Evolutionary conservation across 805 yeast species (phyloP).

Genomic region (Wilhelminamyces savonicus): DNA sequence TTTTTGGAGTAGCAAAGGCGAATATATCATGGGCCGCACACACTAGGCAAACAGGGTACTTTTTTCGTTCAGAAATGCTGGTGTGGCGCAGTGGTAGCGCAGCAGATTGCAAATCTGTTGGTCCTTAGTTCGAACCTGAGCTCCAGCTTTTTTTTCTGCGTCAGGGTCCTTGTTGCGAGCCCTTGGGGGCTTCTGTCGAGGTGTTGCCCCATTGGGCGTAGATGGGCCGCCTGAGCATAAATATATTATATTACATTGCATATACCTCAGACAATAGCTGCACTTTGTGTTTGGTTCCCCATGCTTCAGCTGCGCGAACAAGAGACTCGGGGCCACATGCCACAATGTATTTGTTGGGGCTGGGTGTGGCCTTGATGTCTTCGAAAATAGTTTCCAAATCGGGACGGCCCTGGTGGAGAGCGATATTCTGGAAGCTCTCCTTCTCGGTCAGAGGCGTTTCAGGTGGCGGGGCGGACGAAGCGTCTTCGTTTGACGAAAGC

Average conservation of each 20-base stretch:
- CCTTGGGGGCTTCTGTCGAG: too few species aligned
- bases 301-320: conserved; percentile 29
- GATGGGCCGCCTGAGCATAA: too few species aligned
- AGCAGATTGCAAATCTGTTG: conserved; percentile 98
- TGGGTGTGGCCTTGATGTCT: conserved; percentile 19
- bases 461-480: too few species aligned
- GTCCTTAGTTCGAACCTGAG: conserved; percentile 97
- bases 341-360: conserved; percentile 44
- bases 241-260: conserved; percentile 19
- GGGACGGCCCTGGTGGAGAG: conserved; percentile 43
- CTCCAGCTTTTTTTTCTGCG: conserved; percentile 53
- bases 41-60: too few species aligned
- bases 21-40: too few species aligned
- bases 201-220: too few species aligned
- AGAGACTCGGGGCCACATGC: conserved; percentile 54
- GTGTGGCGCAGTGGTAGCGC: conserved; percentile 98
- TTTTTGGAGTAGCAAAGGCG: too few species aligned
- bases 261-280: conserved; percentile 41
- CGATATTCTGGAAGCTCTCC: too few species aligned
- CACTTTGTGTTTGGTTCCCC: conserved; percentile 31
- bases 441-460: too few species aligned
- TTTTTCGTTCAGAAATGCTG: too few species aligned
- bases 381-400: conserved; percentile 26
- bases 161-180: too few species aligned
- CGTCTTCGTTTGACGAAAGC: too few species aligned